A percentile compares a stretch with the other conserved stretches of the same genome.
Evolutionary conservation across 179 eudicot genomes (phyloP).

Genomic region (Carnegiea gigantea): DNA sequence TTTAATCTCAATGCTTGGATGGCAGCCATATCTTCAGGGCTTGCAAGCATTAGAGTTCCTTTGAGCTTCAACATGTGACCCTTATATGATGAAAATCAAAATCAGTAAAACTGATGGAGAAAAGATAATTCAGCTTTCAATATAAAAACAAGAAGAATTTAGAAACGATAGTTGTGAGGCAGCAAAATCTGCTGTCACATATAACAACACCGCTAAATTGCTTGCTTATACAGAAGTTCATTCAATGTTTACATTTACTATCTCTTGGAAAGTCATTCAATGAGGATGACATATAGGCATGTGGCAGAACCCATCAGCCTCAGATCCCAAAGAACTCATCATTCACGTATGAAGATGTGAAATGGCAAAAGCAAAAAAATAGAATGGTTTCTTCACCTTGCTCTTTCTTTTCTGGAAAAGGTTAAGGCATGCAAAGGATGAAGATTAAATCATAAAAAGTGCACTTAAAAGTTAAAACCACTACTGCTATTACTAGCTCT

Average conservation of each 20-base stretch:
- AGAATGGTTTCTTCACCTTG: background rate
- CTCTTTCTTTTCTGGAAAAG: background rate
- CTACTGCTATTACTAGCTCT: background rate
- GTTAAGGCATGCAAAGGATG: background rate
- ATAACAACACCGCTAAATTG: background rate
- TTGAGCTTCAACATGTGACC: conserved; percentile 97
- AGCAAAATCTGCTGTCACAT: background rate
- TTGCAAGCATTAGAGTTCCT: conserved; percentile 96
- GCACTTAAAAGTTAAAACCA: background rate
- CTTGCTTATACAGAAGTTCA: background rate
- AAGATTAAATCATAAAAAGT: background rate
- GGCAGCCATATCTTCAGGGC: conserved; percentile 83
- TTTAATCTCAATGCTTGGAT: conserved; percentile 79
- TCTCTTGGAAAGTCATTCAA: background rate
- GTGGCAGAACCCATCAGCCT: background rate
- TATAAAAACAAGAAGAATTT: background rate
- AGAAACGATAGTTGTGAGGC: conserved; percentile 6
- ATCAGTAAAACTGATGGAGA: conserved; percentile 15
- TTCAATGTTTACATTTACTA: background rate
- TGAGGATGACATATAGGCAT: background rate
- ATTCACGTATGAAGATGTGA: background rate
- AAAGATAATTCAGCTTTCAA: background rate
- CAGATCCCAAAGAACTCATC: background rate
- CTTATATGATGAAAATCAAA: conserved; percentile 38
- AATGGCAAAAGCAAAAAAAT: background rate